Percentiles rank a stretch among this genome's conserved stretches.
These are phyloP conservation scores for Rugonectria rugulosa DNA, from an alignment of 2,329 filamentous ascomycete genomes.

Conservation along the genomic window DNA sequence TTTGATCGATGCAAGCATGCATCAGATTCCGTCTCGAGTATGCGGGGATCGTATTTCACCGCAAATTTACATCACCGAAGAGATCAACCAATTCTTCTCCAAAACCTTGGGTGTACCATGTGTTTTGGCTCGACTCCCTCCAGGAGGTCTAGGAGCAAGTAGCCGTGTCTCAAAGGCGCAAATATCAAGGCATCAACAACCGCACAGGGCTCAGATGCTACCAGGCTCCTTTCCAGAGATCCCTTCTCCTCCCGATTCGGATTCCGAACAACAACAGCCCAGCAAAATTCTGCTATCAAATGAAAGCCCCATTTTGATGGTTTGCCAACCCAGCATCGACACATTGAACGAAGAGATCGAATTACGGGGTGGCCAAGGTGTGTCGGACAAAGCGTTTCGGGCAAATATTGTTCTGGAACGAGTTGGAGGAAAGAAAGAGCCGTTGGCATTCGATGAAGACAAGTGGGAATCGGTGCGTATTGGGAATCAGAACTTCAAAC, in stretches of 20 bases:
- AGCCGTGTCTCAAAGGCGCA: slow-evolving; percentile 77
- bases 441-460: slow-evolving; percentile 79
- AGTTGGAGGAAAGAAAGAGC: slow-evolving; percentile 50
- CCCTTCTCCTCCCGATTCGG: slow-evolving; percentile 65
- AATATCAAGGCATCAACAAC: slow-evolving; percentile 64
- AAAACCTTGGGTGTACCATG: slow-evolving; percentile 79
- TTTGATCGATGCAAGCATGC: slow-evolving; percentile 55
- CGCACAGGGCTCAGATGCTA: slow-evolving; percentile 40
- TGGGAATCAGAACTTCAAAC: slow-evolving; percentile 68
- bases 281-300: slow-evolving; percentile 82
- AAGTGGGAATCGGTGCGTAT: slow-evolving; percentile 75
- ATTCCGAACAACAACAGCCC: slow-evolving; percentile 50
- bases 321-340: slow-evolving; percentile 82
- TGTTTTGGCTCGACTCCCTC: slow-evolving; percentile 82
- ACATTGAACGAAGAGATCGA: slow-evolving; percentile 78
- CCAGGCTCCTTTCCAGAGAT: slow-evolving; percentile 63
- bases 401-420: slow-evolving; percentile 79
- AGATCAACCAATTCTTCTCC: slow-evolving; percentile 81
- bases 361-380: slow-evolving; percentile 65
- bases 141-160: slow-evolving; percentile 65
- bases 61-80: slow-evolving; percentile 71
- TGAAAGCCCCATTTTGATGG: slow-evolving; percentile 89
- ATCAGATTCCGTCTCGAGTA: slow-evolving; percentile 68
- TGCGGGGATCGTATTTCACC: slow-evolving; percentile 82
- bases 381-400: slow-evolving; percentile 80